A percentile compares a stretch with the other conserved stretches of the same genome.
Evolutionary conservation across 768 basidiomycete species (phyloP).

Genomic region (Pleurotus platypus): DNA sequence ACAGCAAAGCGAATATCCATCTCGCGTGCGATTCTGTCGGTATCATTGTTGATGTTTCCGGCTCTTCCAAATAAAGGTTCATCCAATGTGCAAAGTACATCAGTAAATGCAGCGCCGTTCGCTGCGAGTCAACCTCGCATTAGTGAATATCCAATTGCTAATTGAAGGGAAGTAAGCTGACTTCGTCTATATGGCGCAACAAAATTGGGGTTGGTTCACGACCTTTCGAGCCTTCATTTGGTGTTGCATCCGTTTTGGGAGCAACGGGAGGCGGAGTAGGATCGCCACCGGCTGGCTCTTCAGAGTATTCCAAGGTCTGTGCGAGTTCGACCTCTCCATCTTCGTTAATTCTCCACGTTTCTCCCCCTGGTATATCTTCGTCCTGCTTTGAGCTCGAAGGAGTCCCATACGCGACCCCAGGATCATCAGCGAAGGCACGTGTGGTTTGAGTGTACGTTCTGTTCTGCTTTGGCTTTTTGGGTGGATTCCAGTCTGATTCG

Average conservation of each 20-base stretch:
- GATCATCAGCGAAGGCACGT: conserved; percentile 34
- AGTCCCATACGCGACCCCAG: background rate
- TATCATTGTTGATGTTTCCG: conserved; percentile 28
- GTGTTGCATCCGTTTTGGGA: conserved; percentile 12
- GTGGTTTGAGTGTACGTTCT: conserved; percentile 22
- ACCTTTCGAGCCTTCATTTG: conserved; percentile 17
- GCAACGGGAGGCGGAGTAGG: conserved; percentile 28
- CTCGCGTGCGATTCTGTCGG: conserved; percentile 59
- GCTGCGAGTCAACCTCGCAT: conserved; percentile 31
- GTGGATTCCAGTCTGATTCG: conserved; percentile 63
- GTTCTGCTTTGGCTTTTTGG: conserved; percentile 34
- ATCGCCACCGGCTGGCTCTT: conserved; percentile 37
- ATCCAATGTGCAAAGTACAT: conserved; percentile 88
- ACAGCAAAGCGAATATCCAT: conserved; percentile 79
- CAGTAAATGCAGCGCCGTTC: conserved; percentile 67
- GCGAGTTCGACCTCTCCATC: conserved; percentile 41
- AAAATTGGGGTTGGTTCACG: conserved; percentile 59
- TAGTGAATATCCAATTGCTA: too few species aligned
- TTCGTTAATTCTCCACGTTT: conserved; percentile 30
- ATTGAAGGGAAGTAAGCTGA: conserved; percentile 25
- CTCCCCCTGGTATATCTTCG: conserved; percentile 11
- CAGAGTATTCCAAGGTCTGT: conserved; percentile 27
- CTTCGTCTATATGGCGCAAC: conserved; percentile 64
- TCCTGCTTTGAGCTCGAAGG: conserved; percentile 13
- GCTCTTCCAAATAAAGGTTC: conserved; percentile 51